Percentiles rank a stretch among this genome's conserved stretches.
phyloP scores from a whole-genome alignment of 192 early-diverging fungal genomes.

The Rhizoclosmatium sp. region DNA sequence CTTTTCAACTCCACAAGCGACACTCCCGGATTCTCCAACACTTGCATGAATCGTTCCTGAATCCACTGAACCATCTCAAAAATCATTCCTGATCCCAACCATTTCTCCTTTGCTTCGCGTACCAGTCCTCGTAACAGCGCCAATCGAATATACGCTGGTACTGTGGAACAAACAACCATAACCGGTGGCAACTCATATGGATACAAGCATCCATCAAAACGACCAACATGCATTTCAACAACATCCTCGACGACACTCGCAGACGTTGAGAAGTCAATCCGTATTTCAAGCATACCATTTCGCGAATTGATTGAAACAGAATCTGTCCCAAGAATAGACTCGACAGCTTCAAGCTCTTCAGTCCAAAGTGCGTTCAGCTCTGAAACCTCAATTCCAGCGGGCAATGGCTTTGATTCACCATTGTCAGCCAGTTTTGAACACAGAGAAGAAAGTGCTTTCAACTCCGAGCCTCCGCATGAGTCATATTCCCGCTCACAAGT shows the following conservation, averaged over 20 bases:
- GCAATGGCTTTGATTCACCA: constrained; percentile 43
- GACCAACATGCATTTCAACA: constrained; percentile 64
- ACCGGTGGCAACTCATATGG: constrained; percentile 69
- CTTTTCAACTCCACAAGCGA: constrained; percentile 22
- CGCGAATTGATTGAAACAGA: background rate
- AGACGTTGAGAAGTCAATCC: constrained; percentile 41
- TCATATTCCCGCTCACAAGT: constrained; percentile 58
- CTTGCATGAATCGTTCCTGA: constrained; percentile 39
- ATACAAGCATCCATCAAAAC: constrained; percentile 66
- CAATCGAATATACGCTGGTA: constrained; percentile 72
- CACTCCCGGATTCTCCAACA: constrained; percentile 37
- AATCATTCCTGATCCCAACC: constrained; percentile 49
- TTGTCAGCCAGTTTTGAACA: constrained; percentile 53
- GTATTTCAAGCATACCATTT: background rate
- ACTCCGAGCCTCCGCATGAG: constrained; percentile 53
- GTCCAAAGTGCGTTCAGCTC: constrained; percentile 58
- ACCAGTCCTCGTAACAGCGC: constrained; percentile 36
- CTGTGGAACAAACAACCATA: constrained; percentile 61
- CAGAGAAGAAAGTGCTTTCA: constrained; percentile 58
- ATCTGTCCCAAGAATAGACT: constrained; percentile 65
- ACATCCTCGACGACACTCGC: background rate
- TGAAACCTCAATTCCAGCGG: constrained; percentile 34
- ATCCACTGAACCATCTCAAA: constrained; percentile 47
- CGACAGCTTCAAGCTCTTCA: constrained; percentile 70
- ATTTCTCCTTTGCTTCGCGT: background rate